Evolutionary conservation across 352 stramenopile genomes (phyloP), one percentile per base, ranked within the genome.

Genomic region (Phytophthora niederhauseri): DNA sequence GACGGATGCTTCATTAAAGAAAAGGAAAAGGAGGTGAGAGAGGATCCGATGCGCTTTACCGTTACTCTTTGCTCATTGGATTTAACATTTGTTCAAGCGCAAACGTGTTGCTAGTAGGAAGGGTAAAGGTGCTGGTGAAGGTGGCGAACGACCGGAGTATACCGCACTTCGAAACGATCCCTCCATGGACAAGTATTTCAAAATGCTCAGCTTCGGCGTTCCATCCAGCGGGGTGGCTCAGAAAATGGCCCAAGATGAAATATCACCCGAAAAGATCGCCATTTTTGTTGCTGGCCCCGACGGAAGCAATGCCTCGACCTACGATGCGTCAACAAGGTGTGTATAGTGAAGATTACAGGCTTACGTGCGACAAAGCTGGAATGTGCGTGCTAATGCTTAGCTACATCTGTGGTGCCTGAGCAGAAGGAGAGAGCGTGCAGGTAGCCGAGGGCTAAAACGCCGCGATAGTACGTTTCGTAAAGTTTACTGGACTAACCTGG

Each of bases 171-270:
- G 78, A 12, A 59, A 50, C 6, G 82, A 95, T 55, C 73, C 80
- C n/a, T 72, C 73, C 17, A 90, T 94, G 81, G 81, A 84, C 6
- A 95, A 94, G 30, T 95, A 95, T 54, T 94, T 95, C 68, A 94
- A 92, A 52, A 94, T 95, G 87, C 77, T 95, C 26, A 76, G 67
- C 8, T 91, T 94, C 51, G 87, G 87, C 12, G 87, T 95, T 48
- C 83, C 84, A 20, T 68, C 77, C 0, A 90, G 75, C 15, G 85
- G 80, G 6, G 80, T 95, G 6, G 78, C 76, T 31, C 85, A 94
- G 60, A 95, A 95, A 67, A 95, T 95, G 85, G 70, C 80, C 7
- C 84, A 93, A 75, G 85, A 95, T 55, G 78, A 92, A 34, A 82
- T 92, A 38, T 66, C 76, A 31, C 66, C 65, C 3, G 81, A 90